A percentile compares a stretch with the other conserved stretches of the same genome.
Conservation (phyloP, 768 basidiomycete genomes). For the Multifurca ochricompacta region DNA sequence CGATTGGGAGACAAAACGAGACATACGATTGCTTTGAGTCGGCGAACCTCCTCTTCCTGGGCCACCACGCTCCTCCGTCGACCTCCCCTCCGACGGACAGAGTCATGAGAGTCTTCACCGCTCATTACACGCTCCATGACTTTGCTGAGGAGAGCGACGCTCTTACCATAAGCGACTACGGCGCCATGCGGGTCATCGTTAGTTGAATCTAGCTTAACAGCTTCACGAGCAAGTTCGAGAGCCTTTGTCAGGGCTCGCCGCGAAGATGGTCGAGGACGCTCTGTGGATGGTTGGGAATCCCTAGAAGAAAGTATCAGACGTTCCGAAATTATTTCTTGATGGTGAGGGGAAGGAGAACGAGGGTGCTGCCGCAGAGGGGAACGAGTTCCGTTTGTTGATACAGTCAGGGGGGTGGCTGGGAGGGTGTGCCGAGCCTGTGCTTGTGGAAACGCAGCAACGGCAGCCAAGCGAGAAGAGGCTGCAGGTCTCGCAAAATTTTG, state of each 20-base stretch:
- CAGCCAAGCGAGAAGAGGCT: conserved; percentile 44
- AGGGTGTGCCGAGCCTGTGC: conserved; percentile 32
- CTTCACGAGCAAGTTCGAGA: conserved; percentile 81
- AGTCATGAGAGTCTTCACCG: conserved; percentile 73
- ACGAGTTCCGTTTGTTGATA: conserved; percentile 48
- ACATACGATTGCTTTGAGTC: conserved; percentile 83
- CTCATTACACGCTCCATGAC: conserved; percentile 88
- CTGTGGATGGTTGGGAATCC: conserved; percentile 37
- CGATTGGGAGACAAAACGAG: not conserved
- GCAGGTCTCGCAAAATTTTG: conserved; percentile 30
- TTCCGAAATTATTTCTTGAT: conserved; percentile 37
- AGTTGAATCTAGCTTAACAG: conserved; percentile 79
- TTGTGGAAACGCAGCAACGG: conserved; percentile 57
- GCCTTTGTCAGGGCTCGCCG: conserved; percentile 80
- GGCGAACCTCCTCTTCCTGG: conserved; percentile 81
- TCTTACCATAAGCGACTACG: conserved; percentile 81
- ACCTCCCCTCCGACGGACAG: conserved; percentile 45
- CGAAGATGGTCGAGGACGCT: conserved; percentile 62
- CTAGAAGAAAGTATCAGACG: conserved; percentile 37
- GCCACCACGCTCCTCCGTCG: conserved; percentile 78
- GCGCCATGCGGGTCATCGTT: conserved; percentile 86
- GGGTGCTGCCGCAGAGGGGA: conserved; percentile 44
- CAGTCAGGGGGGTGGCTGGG: conserved; percentile 29
- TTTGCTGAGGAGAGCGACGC: conserved; percentile 79
- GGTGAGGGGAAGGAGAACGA: conserved; percentile 21